These are phyloP conservation scores for Penium margaritaceum DNA, from an alignment of 139 green algal genomes.

Conservation along the genomic window DNA sequence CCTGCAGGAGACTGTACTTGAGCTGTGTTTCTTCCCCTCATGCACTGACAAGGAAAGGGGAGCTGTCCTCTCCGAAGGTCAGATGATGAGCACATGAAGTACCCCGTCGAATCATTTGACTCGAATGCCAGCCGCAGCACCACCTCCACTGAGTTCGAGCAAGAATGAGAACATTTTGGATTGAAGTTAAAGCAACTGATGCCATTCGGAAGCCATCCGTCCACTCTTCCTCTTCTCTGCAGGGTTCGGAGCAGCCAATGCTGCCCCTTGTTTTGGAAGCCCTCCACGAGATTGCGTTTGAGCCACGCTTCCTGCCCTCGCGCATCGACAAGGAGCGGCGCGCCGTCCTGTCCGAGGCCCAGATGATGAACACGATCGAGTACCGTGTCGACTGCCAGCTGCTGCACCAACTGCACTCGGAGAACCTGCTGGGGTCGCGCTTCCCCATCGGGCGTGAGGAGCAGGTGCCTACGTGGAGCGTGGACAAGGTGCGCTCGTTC, in stretches of 20 bases:
- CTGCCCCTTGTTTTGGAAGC: slow-evolving; percentile 83
- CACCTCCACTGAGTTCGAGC: no score
- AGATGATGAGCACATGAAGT: no score
- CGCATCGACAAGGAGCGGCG: slow-evolving; percentile 95
- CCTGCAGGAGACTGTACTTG: slow-evolving; percentile 18
- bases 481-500: slow-evolving; percentile 68
- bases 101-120: no score
- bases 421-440: slow-evolving; percentile 86
- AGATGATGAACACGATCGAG: slow-evolving; percentile 99
- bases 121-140: no score
- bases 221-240: background rate
- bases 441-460: slow-evolving; percentile 96
- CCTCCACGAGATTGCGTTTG: slow-evolving; percentile 77
- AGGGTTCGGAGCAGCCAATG: slow-evolving; percentile 59
- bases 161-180: no score
- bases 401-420: slow-evolving; percentile 82
- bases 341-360: slow-evolving; percentile 86
- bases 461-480: slow-evolving; percentile 76
- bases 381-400: slow-evolving; percentile 96
- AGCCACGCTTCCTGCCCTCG: slow-evolving; percentile 71
- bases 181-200: no score
- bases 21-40: no score
- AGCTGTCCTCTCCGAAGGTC: no score
- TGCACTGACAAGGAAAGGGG: no score
- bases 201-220: no score